phyloP scores from a whole-genome alignment of 768 basidiomycete genomes.

The Suillus americanus region DNA sequence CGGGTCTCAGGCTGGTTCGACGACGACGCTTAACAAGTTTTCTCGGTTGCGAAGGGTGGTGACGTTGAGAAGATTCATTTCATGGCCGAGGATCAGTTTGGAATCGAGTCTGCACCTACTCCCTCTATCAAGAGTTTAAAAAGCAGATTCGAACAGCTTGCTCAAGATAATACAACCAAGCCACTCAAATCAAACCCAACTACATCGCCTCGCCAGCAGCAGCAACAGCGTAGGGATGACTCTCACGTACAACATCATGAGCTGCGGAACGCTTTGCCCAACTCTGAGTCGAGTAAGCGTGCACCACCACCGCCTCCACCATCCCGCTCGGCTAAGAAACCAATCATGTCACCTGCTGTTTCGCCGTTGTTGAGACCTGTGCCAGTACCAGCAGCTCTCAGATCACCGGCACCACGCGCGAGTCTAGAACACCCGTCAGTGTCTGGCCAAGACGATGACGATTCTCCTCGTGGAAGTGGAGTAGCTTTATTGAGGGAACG shows the following conservation, averaged over 20 bases:
- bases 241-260: conserved; percentile 25
- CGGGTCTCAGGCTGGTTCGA: neutral
- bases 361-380: conserved; percentile 57
- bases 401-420: conserved; percentile 15
- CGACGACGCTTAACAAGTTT: neutral
- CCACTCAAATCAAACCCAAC: conserved; percentile 8
- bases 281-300: conserved; percentile 57
- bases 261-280: conserved; percentile 49
- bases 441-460: conserved; percentile 17
- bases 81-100: conserved; percentile 11
- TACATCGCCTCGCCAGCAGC: conserved; percentile 8
- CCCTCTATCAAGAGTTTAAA: conserved; percentile 69
- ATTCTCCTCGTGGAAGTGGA: conserved; percentile 6
- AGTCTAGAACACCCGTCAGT: conserved; percentile 20
- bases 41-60: neutral
- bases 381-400: conserved; percentile 34
- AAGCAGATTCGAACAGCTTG: conserved; percentile 70
- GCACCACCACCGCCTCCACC: conserved; percentile 64
- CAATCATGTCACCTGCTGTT: conserved; percentile 37
- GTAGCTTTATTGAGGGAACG: conserved; percentile 4
- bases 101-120: conserved; percentile 54
- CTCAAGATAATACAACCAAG: conserved; percentile 37
- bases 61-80: conserved; percentile 2
- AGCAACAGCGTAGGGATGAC: neutral
- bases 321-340: conserved; percentile 34